Evolutionary conservation across 2,329 filamentous ascomycete species (phyloP), one percentile per base, ranked within the genome.

Genomic region (Phialophora verrucosa): DNA sequence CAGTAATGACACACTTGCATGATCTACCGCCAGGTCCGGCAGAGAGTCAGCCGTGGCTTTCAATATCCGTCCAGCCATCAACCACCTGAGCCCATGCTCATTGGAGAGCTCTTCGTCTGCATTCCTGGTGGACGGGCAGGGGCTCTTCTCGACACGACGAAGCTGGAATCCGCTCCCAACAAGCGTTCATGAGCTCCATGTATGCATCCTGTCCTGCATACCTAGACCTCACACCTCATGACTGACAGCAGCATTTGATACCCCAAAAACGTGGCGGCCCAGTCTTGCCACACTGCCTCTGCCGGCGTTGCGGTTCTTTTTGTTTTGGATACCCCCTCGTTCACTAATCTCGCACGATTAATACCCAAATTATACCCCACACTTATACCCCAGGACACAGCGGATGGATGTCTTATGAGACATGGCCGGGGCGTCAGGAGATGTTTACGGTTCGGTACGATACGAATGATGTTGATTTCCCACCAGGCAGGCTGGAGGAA

Each of bases 1-100:
- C 60, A 70, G 68, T 20, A 44, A 54, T 10, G 68, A 70, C 29
- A 70, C 68, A 14, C 63, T 70, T 25, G 67, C 68, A 42, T 70
- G 57, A 70, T 23, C 12, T 27, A 10, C 31, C 11, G 3, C 31
- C 4, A 23, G 29, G 14, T 8, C 38, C 17, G 38, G 38, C 42
- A 20, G 17, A 17, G 5, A 8, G 20, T 49, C 32, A 35, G 32
- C 32, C 29, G 35, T n/a, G 38, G 38, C 38, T 42, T 5, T 17
- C 14, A 6, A 3, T 17, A 2, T 17, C 14, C 5, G 14, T 8
- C 3, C 35, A 17, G 35, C 14, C 12, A 17, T 17, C 35, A 42
- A 14, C 35, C 35, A 8, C 35, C 12, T 42, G 14, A 42, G 35
- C 35, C 17, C 17, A 27, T 4, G 38, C 38, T 44, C 38, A 6